Percentiles rank a stretch among this genome's conserved stretches.
These are phyloP conservation scores for Cymbopogon citratus DNA, from an alignment of 176 grass and related monocot genomes.

Conservation along the genomic window DNA sequence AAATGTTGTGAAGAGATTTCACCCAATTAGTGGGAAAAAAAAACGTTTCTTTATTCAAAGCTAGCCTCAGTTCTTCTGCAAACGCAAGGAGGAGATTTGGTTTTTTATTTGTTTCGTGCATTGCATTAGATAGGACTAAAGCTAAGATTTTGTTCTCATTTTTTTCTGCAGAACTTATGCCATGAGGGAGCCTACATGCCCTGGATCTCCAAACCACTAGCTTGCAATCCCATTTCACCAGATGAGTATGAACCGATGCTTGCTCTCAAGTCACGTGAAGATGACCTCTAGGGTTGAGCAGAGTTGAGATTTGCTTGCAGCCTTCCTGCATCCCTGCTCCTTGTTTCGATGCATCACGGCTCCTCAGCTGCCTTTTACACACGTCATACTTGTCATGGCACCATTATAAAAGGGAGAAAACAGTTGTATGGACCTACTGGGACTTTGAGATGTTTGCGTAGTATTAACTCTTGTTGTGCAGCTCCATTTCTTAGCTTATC, in stretches of 20 bases:
- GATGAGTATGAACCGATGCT: slow-evolving; percentile 21
- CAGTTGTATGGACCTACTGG: neutral
- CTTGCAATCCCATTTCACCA: slow-evolving; percentile 38
- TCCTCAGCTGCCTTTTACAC: too few species aligned
- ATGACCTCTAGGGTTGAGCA: neutral
- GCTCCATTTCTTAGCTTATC: neutral
- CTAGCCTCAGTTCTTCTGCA: neutral
- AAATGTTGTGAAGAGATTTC: neutral
- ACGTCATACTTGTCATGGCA: too few species aligned
- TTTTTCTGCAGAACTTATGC: slow-evolving; percentile 55
- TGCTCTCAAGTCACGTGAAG: neutral
- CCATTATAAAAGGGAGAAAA: neutral
- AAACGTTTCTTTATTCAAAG: neutral
- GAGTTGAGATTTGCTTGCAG: too few species aligned
- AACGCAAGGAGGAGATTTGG: neutral
- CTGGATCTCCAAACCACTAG: slow-evolving; percentile 49
- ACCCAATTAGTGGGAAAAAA: neutral
- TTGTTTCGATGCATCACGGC: too few species aligned
- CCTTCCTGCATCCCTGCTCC: too few species aligned
- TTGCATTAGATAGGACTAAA: neutral
- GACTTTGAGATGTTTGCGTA: neutral
- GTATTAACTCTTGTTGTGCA: neutral
- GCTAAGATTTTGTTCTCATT: neutral
- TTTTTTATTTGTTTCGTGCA: neutral
- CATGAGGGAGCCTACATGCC: slow-evolving; percentile 73